Evolutionary conservation across 1,284 basidiomycete species (phyloP), one percentile per base, ranked within the genome.

Genomic region (Mycena citricolor): DNA sequence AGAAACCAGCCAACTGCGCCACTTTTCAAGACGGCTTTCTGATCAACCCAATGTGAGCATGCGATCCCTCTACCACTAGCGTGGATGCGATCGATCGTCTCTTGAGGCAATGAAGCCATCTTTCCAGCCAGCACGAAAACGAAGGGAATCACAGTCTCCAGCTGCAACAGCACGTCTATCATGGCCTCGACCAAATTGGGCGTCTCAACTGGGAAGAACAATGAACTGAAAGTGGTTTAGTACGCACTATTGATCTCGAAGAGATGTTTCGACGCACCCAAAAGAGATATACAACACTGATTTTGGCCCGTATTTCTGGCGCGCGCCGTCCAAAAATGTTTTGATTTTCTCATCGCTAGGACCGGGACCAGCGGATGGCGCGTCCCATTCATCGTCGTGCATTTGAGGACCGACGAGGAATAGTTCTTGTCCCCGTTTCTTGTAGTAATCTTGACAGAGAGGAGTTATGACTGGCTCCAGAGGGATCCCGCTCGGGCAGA

Each of bases 281-380:
- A 50, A 50, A 13, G 48, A 50, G 11, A 50, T 50, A 21, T 50
- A 50, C n/a, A 50, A 40, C 21, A 37, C 48, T 2, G 48, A 50
- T 16, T 21, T 42, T 5, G 22, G 3, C 8, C 48, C 48, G 24
- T 50, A 25, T 22, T 50, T 25, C 6, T 17, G n/a, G 20, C 22
- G n/a, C 14, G 48, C 40, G 2, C 30, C 26, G n/a, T 50, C 48
- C 24, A 50, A 31, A 23, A 50, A 50, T 4, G 30, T 8, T 19
- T 29, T 37, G 2, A 50, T 19, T 4, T 4, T 5, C 28, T 34
- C 34, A 13, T 50, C 43, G 5, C 35, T 32, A n/a, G n/a, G n/a
- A n/a, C n/a, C n/a, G n/a, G n/a, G n/a, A n/a, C n/a, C 2, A 26
- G 20, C 11, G 22, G 3, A n/a, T 19, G 24, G 1, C 23, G 10